Conservation (phyloP, 2,329 filamentous ascomycete species). For the Hymenoscyphus fraxineus region DNA sequence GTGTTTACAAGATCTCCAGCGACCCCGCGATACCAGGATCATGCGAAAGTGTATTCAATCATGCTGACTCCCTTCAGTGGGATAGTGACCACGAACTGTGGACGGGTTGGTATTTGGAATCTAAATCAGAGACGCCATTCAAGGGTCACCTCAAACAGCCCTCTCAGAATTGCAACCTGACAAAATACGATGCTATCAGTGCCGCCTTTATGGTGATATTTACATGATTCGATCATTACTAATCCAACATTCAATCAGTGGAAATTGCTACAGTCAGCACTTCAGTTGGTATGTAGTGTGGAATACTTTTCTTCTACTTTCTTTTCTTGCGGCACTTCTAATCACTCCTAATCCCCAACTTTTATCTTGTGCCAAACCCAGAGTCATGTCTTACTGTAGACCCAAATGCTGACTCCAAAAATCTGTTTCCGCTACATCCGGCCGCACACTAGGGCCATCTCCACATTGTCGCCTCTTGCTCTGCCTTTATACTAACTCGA, state of each 20-base stretch:
- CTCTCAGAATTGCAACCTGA: not conserved
- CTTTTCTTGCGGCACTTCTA: no score
- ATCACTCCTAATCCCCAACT: no score
- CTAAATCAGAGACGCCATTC: not conserved
- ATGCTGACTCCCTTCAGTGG: not conserved
- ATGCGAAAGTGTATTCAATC: not conserved
- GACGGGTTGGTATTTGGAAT: not conserved
- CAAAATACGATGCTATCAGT: not conserved
- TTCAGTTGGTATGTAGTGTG: not conserved
- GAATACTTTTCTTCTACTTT: no score
- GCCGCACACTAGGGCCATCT: not conserved
- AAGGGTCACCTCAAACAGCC: not conserved
- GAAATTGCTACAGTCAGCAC: not conserved
- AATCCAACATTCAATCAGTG: not conserved
- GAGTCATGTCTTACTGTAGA: no score
- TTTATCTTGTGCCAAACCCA: no score
- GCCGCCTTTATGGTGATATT: not conserved
- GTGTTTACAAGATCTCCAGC: not conserved
- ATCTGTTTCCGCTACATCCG: not conserved
- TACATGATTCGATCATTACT: not conserved
- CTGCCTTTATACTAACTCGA: not conserved
- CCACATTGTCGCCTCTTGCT: not conserved
- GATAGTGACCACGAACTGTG: not conserved
- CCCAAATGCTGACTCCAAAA: no score
- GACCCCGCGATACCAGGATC: not conserved